A percentile compares a stretch with the other conserved stretches of the same genome.
Evolutionary conservation across 768 basidiomycete genomes (phyloP).

Genomic region (Pleurotus eryngii): DNA sequence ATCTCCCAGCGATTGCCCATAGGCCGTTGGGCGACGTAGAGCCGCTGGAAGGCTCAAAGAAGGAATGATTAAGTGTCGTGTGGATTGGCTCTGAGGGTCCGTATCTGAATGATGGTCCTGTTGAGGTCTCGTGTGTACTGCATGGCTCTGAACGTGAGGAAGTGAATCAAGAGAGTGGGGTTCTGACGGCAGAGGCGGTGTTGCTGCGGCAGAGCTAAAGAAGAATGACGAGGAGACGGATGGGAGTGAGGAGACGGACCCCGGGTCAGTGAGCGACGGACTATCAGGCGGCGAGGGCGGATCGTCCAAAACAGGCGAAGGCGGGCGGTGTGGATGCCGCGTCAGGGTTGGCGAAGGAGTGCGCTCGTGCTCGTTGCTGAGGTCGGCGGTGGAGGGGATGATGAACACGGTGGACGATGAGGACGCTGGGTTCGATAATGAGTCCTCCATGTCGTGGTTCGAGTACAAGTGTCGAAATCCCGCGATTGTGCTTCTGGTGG

Average conservation of each 20-base stretch:
- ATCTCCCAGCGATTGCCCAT: constrained; percentile 66
- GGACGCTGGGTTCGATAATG: not conserved
- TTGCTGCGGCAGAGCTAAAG: constrained; percentile 71
- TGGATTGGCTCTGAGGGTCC: constrained; percentile 33
- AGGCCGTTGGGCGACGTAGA: constrained; percentile 60
- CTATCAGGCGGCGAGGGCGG: constrained; percentile 61
- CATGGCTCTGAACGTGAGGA: constrained; percentile 8
- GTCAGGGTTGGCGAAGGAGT: not conserved
- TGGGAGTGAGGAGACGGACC: constrained; percentile 64
- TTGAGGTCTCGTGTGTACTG: not conserved
- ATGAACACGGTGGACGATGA: constrained; percentile 5
- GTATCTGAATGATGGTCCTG: constrained; percentile 34
- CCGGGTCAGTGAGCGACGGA: constrained; percentile 41
- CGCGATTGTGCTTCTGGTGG: too few species aligned
- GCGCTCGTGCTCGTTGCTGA: not conserved
- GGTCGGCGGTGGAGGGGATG: not conserved
- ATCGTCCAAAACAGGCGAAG: constrained; percentile 46
- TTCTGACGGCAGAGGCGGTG: constrained; percentile 39
- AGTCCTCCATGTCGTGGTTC: constrained; percentile 7
- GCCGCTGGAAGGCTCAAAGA: constrained; percentile 61
- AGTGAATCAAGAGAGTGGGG: constrained; percentile 2
- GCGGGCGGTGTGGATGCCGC: constrained; percentile 20
- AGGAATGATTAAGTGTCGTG: constrained; percentile 65
- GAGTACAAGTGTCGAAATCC: not conserved
- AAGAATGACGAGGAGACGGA: constrained; percentile 75